Base-by-base conservation (phyloP, 2,329 filamentous ascomycete genomes). In the Arthroderma sp. region DNA sequence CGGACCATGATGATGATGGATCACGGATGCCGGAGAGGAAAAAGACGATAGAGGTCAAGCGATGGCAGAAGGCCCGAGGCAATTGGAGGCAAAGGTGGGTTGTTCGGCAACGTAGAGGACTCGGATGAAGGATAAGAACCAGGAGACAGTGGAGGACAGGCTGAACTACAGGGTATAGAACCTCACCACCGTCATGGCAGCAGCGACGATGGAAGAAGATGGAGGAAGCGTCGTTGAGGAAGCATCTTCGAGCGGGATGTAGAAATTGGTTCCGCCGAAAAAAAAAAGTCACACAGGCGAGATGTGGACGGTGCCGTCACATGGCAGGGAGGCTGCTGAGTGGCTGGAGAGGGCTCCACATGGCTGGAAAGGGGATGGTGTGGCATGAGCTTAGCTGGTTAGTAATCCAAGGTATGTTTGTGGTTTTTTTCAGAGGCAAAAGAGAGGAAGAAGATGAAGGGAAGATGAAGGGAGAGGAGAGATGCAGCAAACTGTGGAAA, bases 1-100 rank as follows among this genome's bases (percentile, higher is more conserved):
- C 88, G 83, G 54, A 95, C 88, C 87, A 95, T 94, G 2, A 42
- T 61, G 50, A 49, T 48, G 43, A 48, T 33, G 43, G 47, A 41
- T 44, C 38, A 43, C 41, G 31, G 40, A 49, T 29, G 32, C 29
- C 39, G 33, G 33, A 41, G 39, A 39, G 33, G 45, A 29, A 38
- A 51, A 49, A 27, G 39, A 41, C 28, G 29, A 8, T 22, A 41
- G 28, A 8, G 32, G 32, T 36, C 38, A 36, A 10, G 32, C 32
- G 22, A 30, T 36, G 49, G 44, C 44, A 52, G 48, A 36, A 43
- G 40, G 37, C 46, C 28, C 52, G 47, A 39, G 49, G 45, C 34
- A 40, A 40, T 29, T 40, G 29, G 28, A 40, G 38, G 38, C 38
- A 28, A 40, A 27, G 44, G 45, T 40, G 49, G 38, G 40, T 48